These are phyloP conservation scores for Vicia sativa DNA, from an alignment of 306 rosid genomes.

Conservation along the genomic window DNA sequence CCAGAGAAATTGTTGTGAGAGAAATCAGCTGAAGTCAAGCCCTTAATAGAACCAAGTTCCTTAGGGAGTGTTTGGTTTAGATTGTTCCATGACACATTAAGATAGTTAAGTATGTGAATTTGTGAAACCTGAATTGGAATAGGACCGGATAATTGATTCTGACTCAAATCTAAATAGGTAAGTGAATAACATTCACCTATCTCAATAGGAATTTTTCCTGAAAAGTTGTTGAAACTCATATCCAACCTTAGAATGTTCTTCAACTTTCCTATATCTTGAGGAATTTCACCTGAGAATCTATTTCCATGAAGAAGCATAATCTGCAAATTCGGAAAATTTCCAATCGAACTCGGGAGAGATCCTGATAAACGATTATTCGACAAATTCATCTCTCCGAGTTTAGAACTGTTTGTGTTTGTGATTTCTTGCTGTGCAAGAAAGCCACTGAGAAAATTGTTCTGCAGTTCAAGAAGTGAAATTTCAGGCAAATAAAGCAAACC, in stretches of 20 bases:
- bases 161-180: slow-evolving; percentile 84
- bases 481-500: slow-evolving; percentile 80
- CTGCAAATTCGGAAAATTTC: slow-evolving; percentile 70
- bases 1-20: slow-evolving; percentile 85
- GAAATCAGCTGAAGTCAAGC: slow-evolving; percentile 83
- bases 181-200: slow-evolving; percentile 61
- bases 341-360: slow-evolving; percentile 65
- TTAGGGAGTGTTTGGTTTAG: slow-evolving; percentile 66
- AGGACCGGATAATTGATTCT: slow-evolving; percentile 76
- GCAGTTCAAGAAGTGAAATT: slow-evolving; percentile 70
- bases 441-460: slow-evolving; percentile 79
- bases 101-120: slow-evolving; percentile 74
- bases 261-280: slow-evolving; percentile 66
- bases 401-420: slow-evolving; percentile 44
- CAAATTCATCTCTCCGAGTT: slow-evolving; percentile 71
- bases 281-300: slow-evolving; percentile 68
- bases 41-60: slow-evolving; percentile 70
- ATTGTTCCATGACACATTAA: slow-evolving; percentile 85
- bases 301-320: slow-evolving; percentile 67
- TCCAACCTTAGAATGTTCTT: slow-evolving; percentile 64
- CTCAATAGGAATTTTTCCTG: slow-evolving; percentile 69
- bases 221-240: slow-evolving; percentile 73
- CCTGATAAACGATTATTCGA: slow-evolving; percentile 77
- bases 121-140: slow-evolving; percentile 70
- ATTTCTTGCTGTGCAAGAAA: slow-evolving; percentile 49